Evolutionary conservation across 2,329 filamentous ascomycete species (phyloP), one percentile per base, ranked within the genome.

Genomic region (Fusarium sp.): DNA sequence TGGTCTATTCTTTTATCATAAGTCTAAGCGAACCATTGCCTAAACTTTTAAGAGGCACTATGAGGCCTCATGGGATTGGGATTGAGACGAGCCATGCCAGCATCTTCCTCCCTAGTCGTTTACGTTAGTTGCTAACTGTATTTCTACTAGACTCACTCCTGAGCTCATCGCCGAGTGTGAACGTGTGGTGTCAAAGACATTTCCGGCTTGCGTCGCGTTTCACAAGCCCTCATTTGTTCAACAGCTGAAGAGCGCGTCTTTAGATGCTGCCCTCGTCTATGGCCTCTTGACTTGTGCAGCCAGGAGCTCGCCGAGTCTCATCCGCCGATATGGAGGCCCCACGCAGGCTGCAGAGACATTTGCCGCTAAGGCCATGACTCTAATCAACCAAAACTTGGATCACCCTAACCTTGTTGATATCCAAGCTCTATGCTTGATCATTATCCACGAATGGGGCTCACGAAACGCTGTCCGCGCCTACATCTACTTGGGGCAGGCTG

Each of bases 371-470:
- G 82, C 85, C 11, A 84, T 87, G 75, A 80, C 79, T 71, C 77
- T 85, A 59, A 83, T 88, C 74, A 87, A 86, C 79, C 81, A 85
- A 76, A 85, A 85, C 40, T 76, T 89, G 47, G 86, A 88, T 69
- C 84, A 87, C 66, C 86, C 87, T 23, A 85, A 81, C 63, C 82
- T 89, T 39, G 84, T 85, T 56, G 87, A 89, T 64, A 87, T 89
- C 58, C 87, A 89, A 78, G 84, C 86, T 47, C 79, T 88, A 29
- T 88, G 87, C 76, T 80, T 89, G 54, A 77, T 89, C 67, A 85
- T 87, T 67, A 86, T 89, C 51, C 87, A 89, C 69, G 87, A 89
- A 77, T 89, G 87, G 87, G 87, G 87, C 46, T 85, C 84, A 58
- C 79, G 87, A 40, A 88, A 88, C 74, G 87, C 87, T 36, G 85